Evolutionary conservation across 73 alveolate species (phyloP).

Genomic region (Symbiodinium pilosum): DNA sequence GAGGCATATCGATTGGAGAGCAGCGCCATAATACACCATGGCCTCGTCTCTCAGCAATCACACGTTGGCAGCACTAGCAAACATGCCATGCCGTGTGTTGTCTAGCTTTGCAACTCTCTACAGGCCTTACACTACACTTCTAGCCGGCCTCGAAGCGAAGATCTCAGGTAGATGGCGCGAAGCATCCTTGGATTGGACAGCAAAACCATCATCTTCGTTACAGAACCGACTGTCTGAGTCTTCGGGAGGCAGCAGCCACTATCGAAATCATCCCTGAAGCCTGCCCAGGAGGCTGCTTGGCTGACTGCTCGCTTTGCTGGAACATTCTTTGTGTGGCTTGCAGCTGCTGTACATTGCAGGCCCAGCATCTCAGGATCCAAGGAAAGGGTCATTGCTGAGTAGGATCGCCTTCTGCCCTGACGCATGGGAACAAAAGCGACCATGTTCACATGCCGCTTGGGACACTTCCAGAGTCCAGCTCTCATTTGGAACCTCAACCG

Average conservation of each 20-base stretch:
- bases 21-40: background rate
- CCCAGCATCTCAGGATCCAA: background rate
- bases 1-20: background rate
- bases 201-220: too few species aligned
- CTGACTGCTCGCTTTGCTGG: too few species aligned
- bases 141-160: background rate
- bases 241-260: background rate
- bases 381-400: background rate
- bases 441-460: too few species aligned
- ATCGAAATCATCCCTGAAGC: background rate
- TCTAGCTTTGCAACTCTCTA: too few species aligned
- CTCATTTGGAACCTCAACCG: too few species aligned
- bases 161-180: background rate
- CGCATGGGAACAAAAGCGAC: background rate
- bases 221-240: too few species aligned
- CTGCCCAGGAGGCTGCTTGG: background rate
- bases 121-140: too few species aligned
- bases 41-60: background rate
- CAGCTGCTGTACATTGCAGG: too few species aligned
- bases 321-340: too few species aligned
- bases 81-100: background rate
- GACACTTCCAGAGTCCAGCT: background rate
- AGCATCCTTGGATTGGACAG: background rate
- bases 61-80: too few species aligned
- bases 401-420: background rate